Base-by-base conservation (phyloP, 2,329 filamentous ascomycete genomes). In the Pyricularia sp. region DNA sequence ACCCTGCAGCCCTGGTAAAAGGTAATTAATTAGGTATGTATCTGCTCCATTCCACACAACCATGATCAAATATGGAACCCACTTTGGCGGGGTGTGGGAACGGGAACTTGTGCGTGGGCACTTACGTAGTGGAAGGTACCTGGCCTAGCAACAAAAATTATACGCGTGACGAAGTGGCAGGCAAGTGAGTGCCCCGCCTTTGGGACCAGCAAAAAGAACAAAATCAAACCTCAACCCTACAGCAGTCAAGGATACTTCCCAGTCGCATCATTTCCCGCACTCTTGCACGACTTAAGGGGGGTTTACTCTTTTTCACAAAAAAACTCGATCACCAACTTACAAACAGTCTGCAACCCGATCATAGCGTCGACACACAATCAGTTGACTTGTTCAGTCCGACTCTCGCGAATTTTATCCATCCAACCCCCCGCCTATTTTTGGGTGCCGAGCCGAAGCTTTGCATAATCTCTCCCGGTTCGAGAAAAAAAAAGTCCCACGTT, bases 211-310 rank as follows among this genome's bases (percentile, higher is more conserved):
- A 63, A 63, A 63, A 63, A 63, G 25, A 63, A 63, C 59, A 63
- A 28, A 63, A 63, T 63, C 59, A 63, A 28, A 63, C 59, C 26
- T 63, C 59, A 63, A 63, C 59, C 59, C 59, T 63, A 63, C 59
- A 28, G 59, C 12, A 63, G 28, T 63, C 59, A 63, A 63, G 59
- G 59, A 63, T 63, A 63, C 26, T 20, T 63, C 59, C 59, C 14
- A 63, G 59, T 63, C 14, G 59, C 59, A 63, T 26, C 25, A 61
- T 63, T 30, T 63, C 59, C 59, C 59, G 59, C 59, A 63, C 26
- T 63, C 59, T 30, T 17, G 12, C 59, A 63, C 25, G 14, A 20
- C 28, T 26, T 28, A 12, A 25, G 33, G 33, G 33, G 33, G 33
- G 33, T 28, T 63, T 20, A 12, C 14, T 28, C 25, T 28, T 63